Evolutionary conservation across 176 grass and related monocot species (phyloP), one percentile per base, ranked within the genome.

Genomic region (Cenchrus americanus): DNA sequence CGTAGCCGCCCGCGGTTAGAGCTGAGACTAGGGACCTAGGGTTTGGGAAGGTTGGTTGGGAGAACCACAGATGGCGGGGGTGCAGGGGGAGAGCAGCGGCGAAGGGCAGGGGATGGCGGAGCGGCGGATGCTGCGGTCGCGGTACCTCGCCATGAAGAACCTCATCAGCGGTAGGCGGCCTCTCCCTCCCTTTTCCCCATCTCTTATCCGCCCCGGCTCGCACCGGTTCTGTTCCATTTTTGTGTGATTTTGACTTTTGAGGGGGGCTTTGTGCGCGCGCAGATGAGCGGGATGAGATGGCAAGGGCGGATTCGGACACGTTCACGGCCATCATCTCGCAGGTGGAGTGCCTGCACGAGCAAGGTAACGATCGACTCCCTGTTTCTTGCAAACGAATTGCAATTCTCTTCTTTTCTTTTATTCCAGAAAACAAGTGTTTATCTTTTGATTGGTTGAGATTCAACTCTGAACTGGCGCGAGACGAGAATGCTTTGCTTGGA

Each of bases 211-310:
- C 30, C 21, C 13, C 12, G n/a, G 30, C 10, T 48, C 42, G 34
- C 0, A 24, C 27, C n/a, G 43, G 18, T 24, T 67, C n/a, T 43
- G 15, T 6, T 64, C 44, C 44, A 24, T 71, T 49, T 71, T n/a
- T 44, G 21, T 32, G 62, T 18, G 59, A 17, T 80, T 60, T 50
- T 84, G 61, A 75, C 49, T 5, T 14, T 55, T 55, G 7, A 1
- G 32, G 6, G 6, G 23, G 14, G 47, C 23, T 14, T 55, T 55
- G 7, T 1, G 32, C 6, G 23, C 23, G 47, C 23, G 83, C 88
- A 97, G 95, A 97, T 89, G 90, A 89, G 84, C 90, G 82, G 80
- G 92, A 93, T 9, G 95, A 92, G 80, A 92, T 97, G 62, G 73
- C 69, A 7, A 92, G 61, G 64, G 63, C 37, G 41, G 92, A 91